Percentiles rank a stretch among this genome's conserved stretches.
These are phyloP conservation scores for Apodospora peruviana DNA, from an alignment of 495 filamentous ascomycete species.

Conservation along the genomic window DNA sequence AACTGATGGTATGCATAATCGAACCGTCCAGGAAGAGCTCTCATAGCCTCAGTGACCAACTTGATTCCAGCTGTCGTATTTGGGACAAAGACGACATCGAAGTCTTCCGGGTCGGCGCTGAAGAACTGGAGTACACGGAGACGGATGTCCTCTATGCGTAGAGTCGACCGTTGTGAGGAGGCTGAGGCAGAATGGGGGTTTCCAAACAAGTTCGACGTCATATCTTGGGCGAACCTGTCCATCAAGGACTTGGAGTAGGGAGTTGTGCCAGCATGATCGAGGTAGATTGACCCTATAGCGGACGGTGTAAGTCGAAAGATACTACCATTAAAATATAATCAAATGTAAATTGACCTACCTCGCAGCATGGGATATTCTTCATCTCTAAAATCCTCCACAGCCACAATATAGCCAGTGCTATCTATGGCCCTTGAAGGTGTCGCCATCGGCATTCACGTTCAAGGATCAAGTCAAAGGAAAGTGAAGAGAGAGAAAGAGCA, in stretches of 20 bases:
- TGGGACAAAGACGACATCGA: slow-evolving; percentile 85
- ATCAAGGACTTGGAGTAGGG: slow-evolving; percentile 76
- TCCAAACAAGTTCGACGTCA: slow-evolving; percentile 75
- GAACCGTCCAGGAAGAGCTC: slow-evolving; percentile 60
- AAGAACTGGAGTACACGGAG: slow-evolving; percentile 71
- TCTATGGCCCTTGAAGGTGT: neutral
- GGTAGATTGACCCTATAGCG: slow-evolving; percentile 69
- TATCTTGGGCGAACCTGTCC: slow-evolving; percentile 66
- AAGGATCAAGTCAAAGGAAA: too few species aligned
- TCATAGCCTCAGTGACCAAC: slow-evolving; percentile 69
- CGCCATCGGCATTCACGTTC: slow-evolving; percentile 4
- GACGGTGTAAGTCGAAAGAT: slow-evolving; percentile 11
- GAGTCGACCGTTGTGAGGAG: slow-evolving; percentile 71
- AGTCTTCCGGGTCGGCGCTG: slow-evolving; percentile 74
- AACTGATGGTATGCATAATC: slow-evolving; percentile 80
- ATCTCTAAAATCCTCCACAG: slow-evolving; percentile 62
- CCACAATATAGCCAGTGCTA: slow-evolving; percentile 50
- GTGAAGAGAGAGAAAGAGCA: too few species aligned
- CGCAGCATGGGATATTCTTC: slow-evolving; percentile 80
- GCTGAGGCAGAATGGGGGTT: slow-evolving; percentile 87
- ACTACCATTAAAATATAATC: neutral
- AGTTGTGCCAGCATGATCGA: slow-evolving; percentile 91
- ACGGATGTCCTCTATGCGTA: slow-evolving; percentile 70
- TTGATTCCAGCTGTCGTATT: slow-evolving; percentile 93
- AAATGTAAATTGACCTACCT: slow-evolving; percentile 55